Evolutionary conservation across 768 basidiomycete species (phyloP), one percentile per base, ranked within the genome.

Genomic region (Paxillus ammoniavirescens): DNA sequence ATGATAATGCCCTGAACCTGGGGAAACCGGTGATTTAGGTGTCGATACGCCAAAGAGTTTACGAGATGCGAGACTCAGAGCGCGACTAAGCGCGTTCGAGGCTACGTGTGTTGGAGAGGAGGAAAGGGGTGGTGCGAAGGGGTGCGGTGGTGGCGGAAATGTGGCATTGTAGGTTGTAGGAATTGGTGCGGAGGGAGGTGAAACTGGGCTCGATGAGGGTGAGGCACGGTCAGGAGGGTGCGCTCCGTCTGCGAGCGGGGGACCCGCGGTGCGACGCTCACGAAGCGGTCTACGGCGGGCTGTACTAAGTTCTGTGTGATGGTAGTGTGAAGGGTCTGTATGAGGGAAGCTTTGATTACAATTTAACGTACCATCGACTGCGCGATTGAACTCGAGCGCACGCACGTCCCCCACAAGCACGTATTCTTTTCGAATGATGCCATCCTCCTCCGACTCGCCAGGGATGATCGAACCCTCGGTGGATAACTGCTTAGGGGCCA

Each of bases 341-440:
- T 42, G 37, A 45, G 47, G 10, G 4, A 37, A 26, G 6, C 26
- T 26, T 26, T 4, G 13, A 31, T 40, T 21, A 8, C 13, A 46
- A 37, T 45, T 26, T 23, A 15, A 69, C 84, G 61, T 56, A 90
- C 95, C 95, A 74, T 98, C 96, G 2, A 96, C 88, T 3, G 93
- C 82, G 14, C 84, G 83, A 66, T 92, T 93, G 67, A 98, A 92
- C 66, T 98, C 95, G 2, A 98, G 89, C 2, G 91, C 91, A 47
- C 87, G 80, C 50, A 82, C 83, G 68, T 99, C 93, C 41, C 89
- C 94, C 1, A 98, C 91, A 1, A 99, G 81, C 0, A 98, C 96
- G 61, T 99, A 99, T 64, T 98, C 96, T 57, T 84, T 80, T 49
- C 87, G 79, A 46, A 92, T 76, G 47, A 86, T 74, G 0, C 88